phyloP scores from a whole-genome alignment of 2,329 filamentous ascomycete species.

The Shiraia sp. region DNA sequence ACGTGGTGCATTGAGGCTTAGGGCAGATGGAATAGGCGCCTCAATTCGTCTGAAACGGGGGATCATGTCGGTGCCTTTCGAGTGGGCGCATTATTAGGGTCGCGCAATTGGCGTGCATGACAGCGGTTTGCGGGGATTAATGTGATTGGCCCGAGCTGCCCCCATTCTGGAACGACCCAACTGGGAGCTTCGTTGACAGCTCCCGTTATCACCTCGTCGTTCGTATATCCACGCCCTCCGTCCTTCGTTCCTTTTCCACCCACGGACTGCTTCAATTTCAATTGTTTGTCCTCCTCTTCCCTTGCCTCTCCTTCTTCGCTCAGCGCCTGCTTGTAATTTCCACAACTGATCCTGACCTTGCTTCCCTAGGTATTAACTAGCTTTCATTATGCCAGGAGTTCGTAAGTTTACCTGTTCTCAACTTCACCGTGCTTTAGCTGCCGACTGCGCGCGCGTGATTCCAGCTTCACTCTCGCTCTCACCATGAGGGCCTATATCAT shows the following conservation, averaged over 20 bases:
- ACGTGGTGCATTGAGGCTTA: too few species aligned
- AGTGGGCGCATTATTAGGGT: conserved; percentile 22
- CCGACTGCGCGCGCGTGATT: background rate
- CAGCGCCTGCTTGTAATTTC: background rate
- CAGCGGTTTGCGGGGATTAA: conserved; percentile 12
- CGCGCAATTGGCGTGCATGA: conserved; percentile 18
- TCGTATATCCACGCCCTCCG: too few species aligned
- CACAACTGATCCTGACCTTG: background rate
- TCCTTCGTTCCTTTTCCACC: conserved; percentile 8
- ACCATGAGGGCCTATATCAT: too few species aligned
- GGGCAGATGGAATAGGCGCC: background rate
- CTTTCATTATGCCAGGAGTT: conserved; percentile 43
- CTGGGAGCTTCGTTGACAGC: conserved; percentile 18
- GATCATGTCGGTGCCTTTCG: conserved; percentile 8
- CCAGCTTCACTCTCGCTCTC: background rate
- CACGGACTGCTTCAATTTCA: too few species aligned
- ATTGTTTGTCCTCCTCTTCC: background rate
- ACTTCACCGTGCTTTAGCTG: conserved; percentile 1
- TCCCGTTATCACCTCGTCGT: too few species aligned
- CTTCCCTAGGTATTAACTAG: background rate
- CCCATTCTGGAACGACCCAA: conserved; percentile 9
- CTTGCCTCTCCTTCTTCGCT: background rate
- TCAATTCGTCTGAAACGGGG: conserved; percentile 5
- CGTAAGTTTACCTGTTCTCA: conserved; percentile 37
- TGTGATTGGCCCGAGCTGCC: conserved; percentile 21